Evolutionary conservation across 23 red algal genomes (phyloP).

Genomic region (Gracilaria caudata): DNA sequence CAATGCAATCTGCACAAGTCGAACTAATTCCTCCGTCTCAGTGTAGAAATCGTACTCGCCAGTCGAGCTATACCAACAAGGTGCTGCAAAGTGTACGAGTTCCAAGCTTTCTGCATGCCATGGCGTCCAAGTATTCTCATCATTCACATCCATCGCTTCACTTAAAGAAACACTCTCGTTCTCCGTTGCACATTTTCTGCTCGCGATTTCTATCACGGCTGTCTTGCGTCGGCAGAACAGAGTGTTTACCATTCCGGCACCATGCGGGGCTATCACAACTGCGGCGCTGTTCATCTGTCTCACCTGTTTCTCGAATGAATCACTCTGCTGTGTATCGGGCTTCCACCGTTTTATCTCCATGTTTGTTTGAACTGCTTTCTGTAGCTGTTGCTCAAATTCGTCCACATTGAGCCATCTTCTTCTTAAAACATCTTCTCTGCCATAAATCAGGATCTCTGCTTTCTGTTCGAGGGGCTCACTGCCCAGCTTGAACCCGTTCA

Average conservation of each 20-base stretch:
- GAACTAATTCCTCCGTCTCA: slow-evolving; percentile 22
- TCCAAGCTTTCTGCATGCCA: slow-evolving; percentile 52
- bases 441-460: slow-evolving; percentile 15
- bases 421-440: slow-evolving; percentile 20
- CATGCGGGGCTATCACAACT: slow-evolving; percentile 35
- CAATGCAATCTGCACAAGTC: slow-evolving; percentile 8
- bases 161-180: not conserved
- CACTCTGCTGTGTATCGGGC: not conserved
- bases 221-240: slow-evolving; percentile 18
- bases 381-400: slow-evolving; percentile 15
- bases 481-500: slow-evolving; percentile 1
- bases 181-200: slow-evolving; percentile 12
- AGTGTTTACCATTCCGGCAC: slow-evolving; percentile 48
- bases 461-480: slow-evolving; percentile 1
- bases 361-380: not conserved
- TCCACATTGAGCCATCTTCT: slow-evolving; percentile 31
- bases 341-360: slow-evolving; percentile 9
- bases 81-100: slow-evolving; percentile 32
- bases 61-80: slow-evolving; percentile 21
- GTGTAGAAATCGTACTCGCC: slow-evolving; percentile 36
- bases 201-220: slow-evolving; percentile 37
- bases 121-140: slow-evolving; percentile 49
- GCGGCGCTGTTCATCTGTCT: slow-evolving; percentile 29
- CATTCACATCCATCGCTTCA: slow-evolving; percentile 31
- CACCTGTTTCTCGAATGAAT: slow-evolving; percentile 30